Percentiles rank a stretch among this genome's conserved stretches.
phyloP scores from a whole-genome alignment of 2,329 filamentous ascomycete genomes.

The Akanthomyces lecanii region DNA sequence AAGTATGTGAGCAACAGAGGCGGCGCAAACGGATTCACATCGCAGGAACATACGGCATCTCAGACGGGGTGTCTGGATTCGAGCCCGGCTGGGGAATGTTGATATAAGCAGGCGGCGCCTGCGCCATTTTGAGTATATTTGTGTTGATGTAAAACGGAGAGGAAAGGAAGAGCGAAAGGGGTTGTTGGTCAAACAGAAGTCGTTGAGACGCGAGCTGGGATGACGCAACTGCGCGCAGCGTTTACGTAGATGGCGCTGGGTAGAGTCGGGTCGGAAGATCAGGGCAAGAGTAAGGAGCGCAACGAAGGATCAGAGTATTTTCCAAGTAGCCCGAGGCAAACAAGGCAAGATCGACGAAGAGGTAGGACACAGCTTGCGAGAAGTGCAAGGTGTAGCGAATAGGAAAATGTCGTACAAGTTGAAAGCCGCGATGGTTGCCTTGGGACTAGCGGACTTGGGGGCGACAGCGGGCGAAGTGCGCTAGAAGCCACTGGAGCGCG shows the following conservation, averaged over 20 bases:
- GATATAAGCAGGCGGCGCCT: conserved; percentile 63
- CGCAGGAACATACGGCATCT: conserved; percentile 68
- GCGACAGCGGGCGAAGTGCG: neutral
- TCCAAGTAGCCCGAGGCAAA: neutral
- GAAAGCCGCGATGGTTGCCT: conserved; percentile 1
- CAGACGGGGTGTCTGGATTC: conserved; percentile 79
- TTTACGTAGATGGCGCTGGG: neutral
- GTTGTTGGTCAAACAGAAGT: neutral
- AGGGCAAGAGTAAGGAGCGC: neutral
- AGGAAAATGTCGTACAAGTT: neutral
- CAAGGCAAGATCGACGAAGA: neutral
- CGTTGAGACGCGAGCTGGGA: neutral
- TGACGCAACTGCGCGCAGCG: neutral
- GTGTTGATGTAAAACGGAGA: neutral
- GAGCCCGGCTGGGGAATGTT: conserved; percentile 79
- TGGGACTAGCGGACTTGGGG: neutral
- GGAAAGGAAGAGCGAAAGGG: neutral
- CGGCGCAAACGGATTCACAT: conserved; percentile 2
- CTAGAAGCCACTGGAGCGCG: neutral
- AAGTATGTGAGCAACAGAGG: conserved; percentile 17
- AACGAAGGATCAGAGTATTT: neutral
- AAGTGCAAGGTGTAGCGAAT: neutral
- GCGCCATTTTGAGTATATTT: conserved; percentile 32
- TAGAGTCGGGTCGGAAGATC: neutral
- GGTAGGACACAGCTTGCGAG: neutral